These are phyloP conservation scores for Candida broadrunensis DNA, from an alignment of 805 yeast species.

Conservation along the genomic window DNA sequence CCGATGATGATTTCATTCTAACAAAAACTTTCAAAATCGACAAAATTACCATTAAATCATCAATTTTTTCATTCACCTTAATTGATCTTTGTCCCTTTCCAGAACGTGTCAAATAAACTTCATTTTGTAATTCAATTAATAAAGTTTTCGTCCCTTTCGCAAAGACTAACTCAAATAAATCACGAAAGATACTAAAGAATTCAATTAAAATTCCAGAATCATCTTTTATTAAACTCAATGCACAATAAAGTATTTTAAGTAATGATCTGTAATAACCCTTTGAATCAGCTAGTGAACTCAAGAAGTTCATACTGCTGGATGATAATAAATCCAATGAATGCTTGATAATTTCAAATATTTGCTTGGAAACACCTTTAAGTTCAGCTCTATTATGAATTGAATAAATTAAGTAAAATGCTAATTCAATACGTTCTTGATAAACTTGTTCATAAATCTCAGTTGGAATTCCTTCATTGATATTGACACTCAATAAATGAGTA, in stretches of 20 bases:
- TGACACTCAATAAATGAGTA: conserved; percentile 48
- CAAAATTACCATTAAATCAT: conserved; percentile 61
- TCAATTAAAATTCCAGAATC: conserved; percentile 40
- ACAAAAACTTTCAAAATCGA: conserved; percentile 62
- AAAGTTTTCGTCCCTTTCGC: conserved; percentile 64
- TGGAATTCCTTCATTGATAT: conserved; percentile 50
- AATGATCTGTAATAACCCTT: conserved; percentile 53
- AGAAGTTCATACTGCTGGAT: conserved; percentile 49
- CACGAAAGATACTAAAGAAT: conserved; percentile 50
- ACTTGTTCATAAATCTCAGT: conserved; percentile 47
- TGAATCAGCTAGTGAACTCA: conserved; percentile 36
- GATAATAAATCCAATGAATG: conserved; percentile 44
- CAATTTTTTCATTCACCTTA: conserved; percentile 49
- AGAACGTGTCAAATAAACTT: conserved; percentile 41
- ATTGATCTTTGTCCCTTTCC: conserved; percentile 28
- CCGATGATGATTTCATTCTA: conserved; percentile 43
- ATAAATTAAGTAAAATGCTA: conserved; percentile 54
- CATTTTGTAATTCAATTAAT: conserved; percentile 57
- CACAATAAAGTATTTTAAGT: conserved; percentile 54
- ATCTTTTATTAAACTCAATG: conserved; percentile 42
- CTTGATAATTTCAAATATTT: conserved; percentile 40
- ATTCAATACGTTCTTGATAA: conserved; percentile 61
- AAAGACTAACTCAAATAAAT: conserved; percentile 59
- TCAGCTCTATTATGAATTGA: conserved; percentile 32
- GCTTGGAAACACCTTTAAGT: conserved; percentile 26